Evolutionary conservation across 441 rosid genomes (phyloP).

Genomic region (Mallotus japonicus): DNA sequence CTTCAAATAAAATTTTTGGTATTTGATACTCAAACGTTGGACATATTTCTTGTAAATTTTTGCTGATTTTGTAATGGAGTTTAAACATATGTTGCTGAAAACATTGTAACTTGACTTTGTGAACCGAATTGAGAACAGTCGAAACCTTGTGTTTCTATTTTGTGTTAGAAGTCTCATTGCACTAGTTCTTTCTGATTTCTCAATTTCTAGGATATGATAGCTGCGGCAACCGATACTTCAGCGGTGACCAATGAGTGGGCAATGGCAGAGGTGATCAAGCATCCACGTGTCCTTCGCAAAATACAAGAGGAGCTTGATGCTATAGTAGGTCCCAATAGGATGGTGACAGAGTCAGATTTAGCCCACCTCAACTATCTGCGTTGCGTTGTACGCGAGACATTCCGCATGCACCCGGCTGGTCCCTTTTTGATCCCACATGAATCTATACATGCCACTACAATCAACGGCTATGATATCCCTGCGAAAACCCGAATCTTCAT

Average conservation of each 20-base stretch:
- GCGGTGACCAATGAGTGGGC: constrained; percentile 97
- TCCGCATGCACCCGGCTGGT: constrained; percentile 93
- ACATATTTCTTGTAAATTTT: too few species aligned
- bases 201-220: constrained; percentile 72
- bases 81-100: too few species aligned
- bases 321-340: constrained; percentile 54
- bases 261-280: constrained; percentile 84
- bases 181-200: too few species aligned
- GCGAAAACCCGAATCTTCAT: constrained; percentile 83
- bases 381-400: constrained; percentile 88
- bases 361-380: constrained; percentile 68
- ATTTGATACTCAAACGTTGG: too few species aligned
- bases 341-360: constrained; percentile 71
- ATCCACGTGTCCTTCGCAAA: constrained; percentile 62
- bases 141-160: too few species aligned
- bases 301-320: constrained; percentile 72
- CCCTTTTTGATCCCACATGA: constrained; percentile 91
- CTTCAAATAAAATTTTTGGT: too few species aligned
- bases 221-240: constrained; percentile 93
- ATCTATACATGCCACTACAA: constrained; percentile 58
- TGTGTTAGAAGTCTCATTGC: too few species aligned
- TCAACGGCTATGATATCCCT: constrained; percentile 71
- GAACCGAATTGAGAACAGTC: too few species aligned
- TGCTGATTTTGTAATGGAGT: too few species aligned
- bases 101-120: too few species aligned